Evolutionary conservation across 108 stramenopile genomes (phyloP), one percentile per base, ranked within the genome.

Genomic region (Stephanodiscus triporus): DNA sequence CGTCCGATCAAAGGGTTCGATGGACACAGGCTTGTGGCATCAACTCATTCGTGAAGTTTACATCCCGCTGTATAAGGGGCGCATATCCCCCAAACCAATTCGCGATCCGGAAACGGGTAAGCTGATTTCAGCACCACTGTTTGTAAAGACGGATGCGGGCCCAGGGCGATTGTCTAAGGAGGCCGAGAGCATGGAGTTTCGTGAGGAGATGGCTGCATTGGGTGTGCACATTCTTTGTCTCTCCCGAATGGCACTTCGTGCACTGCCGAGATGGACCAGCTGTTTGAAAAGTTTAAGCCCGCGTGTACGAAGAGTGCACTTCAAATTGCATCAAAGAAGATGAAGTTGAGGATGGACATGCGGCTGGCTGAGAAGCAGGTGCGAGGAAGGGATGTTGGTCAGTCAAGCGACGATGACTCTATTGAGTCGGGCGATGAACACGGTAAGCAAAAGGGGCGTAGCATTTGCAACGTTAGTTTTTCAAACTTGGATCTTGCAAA

Each of bases 151-250:
- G 2, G 63, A 65, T 48, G 1, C 42, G 19, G 63, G 63, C 2
- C 63, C 63, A 27, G 45, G 63, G 2, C n/a, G 58, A 13, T 40
- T 69, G 17, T 69, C 38, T 6, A 59, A 69, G n/a, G 55, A 69
- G 38, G 53, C 48, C 6, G 22, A 69, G 3, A 54, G 40, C 22
- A 55, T 69, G 20, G 54, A 56, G 0, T 56, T 43, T 26, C 53
- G 51, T 36, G 36, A 36, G 36, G 4, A 43, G 42, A n/a, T 59
- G 51, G 38, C 40, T 6, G 38, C 29, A 48, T 38, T 27, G 36
- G 68, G 68, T 40, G 36, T 40, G 5, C 19, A 58, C 48, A 69
- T 69, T 27, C 29, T 38, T 54, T 69, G 10, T 45, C 47, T 6
- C 51, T 69, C 2, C 68, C 68, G 2, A 69, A 55, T 42, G 55